These are phyloP conservation scores for Chlorella vulgaris DNA, from an alignment of 139 green algal genomes.

Conservation along the genomic window DNA sequence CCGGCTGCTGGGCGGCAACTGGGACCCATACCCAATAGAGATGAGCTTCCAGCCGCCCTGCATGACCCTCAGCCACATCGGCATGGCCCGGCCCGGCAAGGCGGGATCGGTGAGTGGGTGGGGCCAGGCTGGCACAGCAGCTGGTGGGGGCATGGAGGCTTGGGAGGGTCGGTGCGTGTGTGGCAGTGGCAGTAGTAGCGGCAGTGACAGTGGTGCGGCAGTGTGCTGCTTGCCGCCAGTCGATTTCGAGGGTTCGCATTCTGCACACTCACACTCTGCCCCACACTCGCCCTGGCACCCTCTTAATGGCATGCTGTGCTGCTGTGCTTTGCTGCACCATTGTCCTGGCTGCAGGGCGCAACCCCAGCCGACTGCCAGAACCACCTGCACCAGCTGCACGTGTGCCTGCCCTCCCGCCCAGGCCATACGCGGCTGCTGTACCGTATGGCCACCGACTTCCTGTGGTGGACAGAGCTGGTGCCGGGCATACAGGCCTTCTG, in stretches of 20 bases:
- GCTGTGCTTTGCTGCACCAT: no score
- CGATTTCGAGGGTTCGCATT: no score
- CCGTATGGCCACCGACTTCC: conserved; percentile 97
- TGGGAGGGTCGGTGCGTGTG: no score
- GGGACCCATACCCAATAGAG: conserved; percentile 98
- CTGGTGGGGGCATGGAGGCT: no score
- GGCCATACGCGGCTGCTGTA: conserved; percentile 96
- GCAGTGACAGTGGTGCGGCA: no score
- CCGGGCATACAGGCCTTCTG: conserved; percentile 90
- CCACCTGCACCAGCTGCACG: conserved; percentile 98
- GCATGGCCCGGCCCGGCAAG: conserved; percentile 90
- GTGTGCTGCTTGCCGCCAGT: no score
- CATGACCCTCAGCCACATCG: conserved; percentile 89
- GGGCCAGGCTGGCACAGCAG: background rate
- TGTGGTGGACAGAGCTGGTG: conserved; percentile 83
- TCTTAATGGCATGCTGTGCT: no score
- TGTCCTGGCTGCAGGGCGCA: conserved; percentile 45
- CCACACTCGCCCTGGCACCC: no score
- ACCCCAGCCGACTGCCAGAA: conserved; percentile 77
- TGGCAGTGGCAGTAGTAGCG: no score
- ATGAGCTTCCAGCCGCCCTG: conserved; percentile 97
- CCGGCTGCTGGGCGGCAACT: conserved; percentile 75
- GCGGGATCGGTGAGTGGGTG: conserved; percentile 57
- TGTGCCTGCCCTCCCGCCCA: conserved; percentile 87
- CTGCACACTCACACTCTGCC: no score